A percentile compares a stretch with the other conserved stretches of the same genome.
Evolutionary conservation across 495 filamentous ascomycete genomes (phyloP).

Genomic region (Rhypophila decipiens): DNA sequence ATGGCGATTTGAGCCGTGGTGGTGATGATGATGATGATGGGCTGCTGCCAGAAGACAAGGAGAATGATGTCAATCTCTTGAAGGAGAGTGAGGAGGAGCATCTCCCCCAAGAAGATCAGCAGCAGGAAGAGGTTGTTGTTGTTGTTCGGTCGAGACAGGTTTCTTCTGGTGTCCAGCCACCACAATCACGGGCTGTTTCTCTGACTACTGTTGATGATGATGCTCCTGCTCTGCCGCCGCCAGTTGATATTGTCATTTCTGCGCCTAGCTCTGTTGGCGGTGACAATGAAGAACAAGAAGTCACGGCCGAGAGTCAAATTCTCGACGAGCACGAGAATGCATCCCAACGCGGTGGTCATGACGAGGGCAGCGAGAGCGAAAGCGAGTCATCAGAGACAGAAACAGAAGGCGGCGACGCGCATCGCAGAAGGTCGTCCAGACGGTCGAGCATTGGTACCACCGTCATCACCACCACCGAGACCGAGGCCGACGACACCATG

Average conservation of each 20-base stretch:
- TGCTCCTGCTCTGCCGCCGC: background rate
- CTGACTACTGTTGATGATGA: constrained; percentile 8
- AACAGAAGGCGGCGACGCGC: too few relatives aligned
- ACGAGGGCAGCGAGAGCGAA: constrained; percentile 5
- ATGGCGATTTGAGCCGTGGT: constrained; percentile 43
- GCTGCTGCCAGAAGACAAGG: constrained; percentile 41
- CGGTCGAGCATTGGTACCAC: constrained; percentile 32
- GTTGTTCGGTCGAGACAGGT: too few relatives aligned
- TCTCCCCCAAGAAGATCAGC: too few relatives aligned
- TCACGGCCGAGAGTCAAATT: background rate
- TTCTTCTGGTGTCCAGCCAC: too few relatives aligned
- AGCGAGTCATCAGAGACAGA: constrained; percentile 21
- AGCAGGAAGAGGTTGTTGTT: too few relatives aligned
- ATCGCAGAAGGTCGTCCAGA: too few relatives aligned
- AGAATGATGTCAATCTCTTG: too few relatives aligned
- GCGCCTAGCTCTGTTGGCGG: background rate
- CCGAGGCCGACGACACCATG: constrained; percentile 28
- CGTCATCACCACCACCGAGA: constrained; percentile 55
- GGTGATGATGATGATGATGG: constrained; percentile 33
- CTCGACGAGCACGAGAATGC: background rate
- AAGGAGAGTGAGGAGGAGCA: constrained; percentile 30
- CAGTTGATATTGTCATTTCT: constrained; percentile 14
- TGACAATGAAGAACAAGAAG: background rate
- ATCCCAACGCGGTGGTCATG: background rate
- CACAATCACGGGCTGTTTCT: too few relatives aligned